Evolutionary conservation across 2,329 filamentous ascomycete genomes (phyloP), one percentile per base, ranked within the genome.

Genomic region (Aspergillus phoenicis): DNA sequence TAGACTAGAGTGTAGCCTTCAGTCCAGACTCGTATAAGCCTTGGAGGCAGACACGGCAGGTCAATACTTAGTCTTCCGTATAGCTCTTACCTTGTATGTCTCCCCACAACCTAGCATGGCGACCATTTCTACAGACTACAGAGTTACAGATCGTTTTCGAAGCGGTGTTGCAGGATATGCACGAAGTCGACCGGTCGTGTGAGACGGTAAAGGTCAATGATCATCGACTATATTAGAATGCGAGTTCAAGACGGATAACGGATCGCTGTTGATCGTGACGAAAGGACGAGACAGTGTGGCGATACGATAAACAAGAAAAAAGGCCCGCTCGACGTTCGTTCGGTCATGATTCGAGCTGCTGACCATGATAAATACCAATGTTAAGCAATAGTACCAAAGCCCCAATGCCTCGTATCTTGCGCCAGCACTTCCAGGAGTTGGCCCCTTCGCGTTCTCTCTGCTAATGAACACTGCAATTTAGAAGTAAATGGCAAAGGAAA

Each of bases 321-420:
- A 64, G 60, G 63, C 61, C 66, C 62, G 65, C 63, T 66, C 68
- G 68, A 68, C 64, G 65, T 67, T 62, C 62, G 70, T 67, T 68
- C 70, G 70, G 64, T 39, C 52, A 62, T 58, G 60, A 65, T 65
- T 68, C 64, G 66, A 66, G 70, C 67, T 68, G 68, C 69, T 70
- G 66, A 67, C 61, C 66, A 69, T 51, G 54, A 70, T 71, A 64
- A 71, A 71, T 68, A 70, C 63, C 67, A 69, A 65, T 56, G 60
- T 64, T 55, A 45, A 63, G 63, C 22, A 57, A 62, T 43, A 52
- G 57, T 60, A 57, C 55, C 61, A 53, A 51, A 30, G 30, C 24
- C 28, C 47, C 47, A 51, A 51, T 5, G 24, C 30, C 47, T 65
- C 41, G 41, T 57, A 54, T 52, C 56, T 43, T 43, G 55, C 45